phyloP scores from a whole-genome alignment of 306 rosid genomes.

The Trifolium dubium region DNA sequence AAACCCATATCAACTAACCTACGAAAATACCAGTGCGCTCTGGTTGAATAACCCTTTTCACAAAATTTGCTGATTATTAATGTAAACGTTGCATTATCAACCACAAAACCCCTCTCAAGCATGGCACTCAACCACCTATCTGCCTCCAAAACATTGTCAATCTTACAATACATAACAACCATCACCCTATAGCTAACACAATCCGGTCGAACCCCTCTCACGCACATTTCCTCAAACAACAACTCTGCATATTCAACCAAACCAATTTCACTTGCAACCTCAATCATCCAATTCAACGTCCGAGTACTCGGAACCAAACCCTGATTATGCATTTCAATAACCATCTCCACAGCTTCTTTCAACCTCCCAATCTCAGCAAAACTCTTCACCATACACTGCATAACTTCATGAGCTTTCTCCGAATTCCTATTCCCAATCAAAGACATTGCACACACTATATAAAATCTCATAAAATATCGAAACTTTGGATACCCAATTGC shows the following conservation, averaged over 20 bases:
- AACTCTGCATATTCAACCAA: constrained; percentile 71
- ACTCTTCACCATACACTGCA: constrained; percentile 65
- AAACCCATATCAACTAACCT: constrained; percentile 66
- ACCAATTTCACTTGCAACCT: constrained; percentile 50
- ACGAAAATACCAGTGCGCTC: constrained; percentile 73
- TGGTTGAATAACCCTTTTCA: constrained; percentile 55
- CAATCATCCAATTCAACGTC: constrained; percentile 58
- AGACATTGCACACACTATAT: constrained; percentile 66
- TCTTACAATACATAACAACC: constrained; percentile 68
- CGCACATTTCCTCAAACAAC: constrained; percentile 81
- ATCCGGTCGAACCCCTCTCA: constrained; percentile 73
- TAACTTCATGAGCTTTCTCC: constrained; percentile 72
- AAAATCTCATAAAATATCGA: constrained; percentile 69
- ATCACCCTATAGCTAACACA: constrained; percentile 66
- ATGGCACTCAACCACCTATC: constrained; percentile 78
- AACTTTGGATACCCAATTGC: constrained; percentile 63
- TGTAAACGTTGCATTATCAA: constrained; percentile 74
- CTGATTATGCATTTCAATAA: constrained; percentile 77
- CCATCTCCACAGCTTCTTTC: constrained; percentile 80
- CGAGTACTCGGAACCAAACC: constrained; percentile 62
- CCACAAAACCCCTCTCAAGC: constrained; percentile 68
- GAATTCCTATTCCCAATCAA: constrained; percentile 61
- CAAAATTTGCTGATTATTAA: constrained; percentile 59
- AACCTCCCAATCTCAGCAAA: constrained; percentile 75
- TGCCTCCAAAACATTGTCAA: constrained; percentile 60